Base-by-base conservation (phyloP, 306 rosid genomes). In the Cicer bijugum region DNA sequence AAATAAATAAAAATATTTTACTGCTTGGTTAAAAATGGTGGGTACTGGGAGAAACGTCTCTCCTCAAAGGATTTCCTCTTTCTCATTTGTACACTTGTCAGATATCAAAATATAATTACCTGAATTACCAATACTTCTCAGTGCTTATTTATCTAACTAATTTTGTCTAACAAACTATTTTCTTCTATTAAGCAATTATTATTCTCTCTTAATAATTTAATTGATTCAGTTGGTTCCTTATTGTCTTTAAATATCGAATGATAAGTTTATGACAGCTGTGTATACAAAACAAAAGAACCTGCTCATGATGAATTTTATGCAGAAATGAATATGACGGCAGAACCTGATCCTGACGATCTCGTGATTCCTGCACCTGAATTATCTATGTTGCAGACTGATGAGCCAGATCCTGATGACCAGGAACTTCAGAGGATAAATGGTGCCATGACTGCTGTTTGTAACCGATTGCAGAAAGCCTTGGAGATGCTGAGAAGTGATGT, bases 341-440 rank as follows among this genome's bases (percentile, higher is more conserved):
- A 86, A 81, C 88, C 88, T 59, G 86, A 81, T 81, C 91, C 88
- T 12, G 82, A 81, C 81, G 89, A 83, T 59, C 76, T 58, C 57
- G 58, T 63, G 56, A 81, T 58, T 75, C 71, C 76, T 53, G 77
- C 84, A 59, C 82, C 78, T 40, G 83, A 77, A 28, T 67, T 59
- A 20, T 84, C 88, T 65, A 73, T 82, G 17, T 71, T 80, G 86
- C 89, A 79, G 80, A 78, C 81, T 38, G 86, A 77, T 59, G 97
- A 91, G 74, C 95, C 91, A 11, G 90, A 91, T 85, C 93, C 97
- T 5, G 92, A 94, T 82, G 96, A 94, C 84, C 82, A 87, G 78
- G 97, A 88, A 81, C 63, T 90, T 65, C 91, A 80, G 81, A 86
- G 96, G 83, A 88, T 94, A 57, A 88, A 88, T 76, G 96, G 86